These are phyloP conservation scores for Uronychia setigera DNA, from an alignment of 73 alveolate genomes.

Conservation along the genomic window DNA sequence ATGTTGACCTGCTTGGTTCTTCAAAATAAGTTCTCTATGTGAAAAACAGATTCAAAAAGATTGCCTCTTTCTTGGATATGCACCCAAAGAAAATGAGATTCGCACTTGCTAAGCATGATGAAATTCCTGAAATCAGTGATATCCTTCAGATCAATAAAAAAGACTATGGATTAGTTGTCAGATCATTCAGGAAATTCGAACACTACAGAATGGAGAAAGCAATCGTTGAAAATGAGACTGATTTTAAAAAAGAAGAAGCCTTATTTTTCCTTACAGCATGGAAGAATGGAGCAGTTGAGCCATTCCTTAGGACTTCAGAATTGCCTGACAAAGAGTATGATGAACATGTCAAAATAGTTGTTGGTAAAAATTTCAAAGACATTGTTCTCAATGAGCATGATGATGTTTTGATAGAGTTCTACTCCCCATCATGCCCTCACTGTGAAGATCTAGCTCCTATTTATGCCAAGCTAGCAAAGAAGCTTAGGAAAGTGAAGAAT, in stretches of 20 bases:
- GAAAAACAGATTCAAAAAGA: neutral
- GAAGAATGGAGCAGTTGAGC: slow-evolving; percentile 67
- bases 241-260: slow-evolving; percentile 60
- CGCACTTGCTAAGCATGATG: neutral
- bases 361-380: slow-evolving; percentile 28
- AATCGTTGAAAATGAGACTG: slow-evolving; percentile 49
- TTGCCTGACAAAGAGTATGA: slow-evolving; percentile 59
- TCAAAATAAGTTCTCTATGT: neutral
- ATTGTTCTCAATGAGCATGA: slow-evolving; percentile 5
- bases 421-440: slow-evolving; percentile 70
- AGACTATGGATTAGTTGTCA: neutral
- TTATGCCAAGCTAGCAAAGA: slow-evolving; percentile 66
- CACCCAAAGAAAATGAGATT: neutral
- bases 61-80: neutral
- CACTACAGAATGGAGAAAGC: neutral
- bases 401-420: slow-evolving; percentile 53
- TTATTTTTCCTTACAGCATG: slow-evolving; percentile 73
- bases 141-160: neutral
- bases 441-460: slow-evolving; percentile 72
- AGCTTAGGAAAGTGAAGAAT: slow-evolving; percentile 26
- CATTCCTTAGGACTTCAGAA: slow-evolving; percentile 89
- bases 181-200: neutral
- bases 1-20: neutral
- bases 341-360: neutral
- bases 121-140: neutral